These are phyloP conservation scores for Stromatinia cepivora DNA, from an alignment of 2,329 filamentous ascomycete genomes.

Conservation along the genomic window DNA sequence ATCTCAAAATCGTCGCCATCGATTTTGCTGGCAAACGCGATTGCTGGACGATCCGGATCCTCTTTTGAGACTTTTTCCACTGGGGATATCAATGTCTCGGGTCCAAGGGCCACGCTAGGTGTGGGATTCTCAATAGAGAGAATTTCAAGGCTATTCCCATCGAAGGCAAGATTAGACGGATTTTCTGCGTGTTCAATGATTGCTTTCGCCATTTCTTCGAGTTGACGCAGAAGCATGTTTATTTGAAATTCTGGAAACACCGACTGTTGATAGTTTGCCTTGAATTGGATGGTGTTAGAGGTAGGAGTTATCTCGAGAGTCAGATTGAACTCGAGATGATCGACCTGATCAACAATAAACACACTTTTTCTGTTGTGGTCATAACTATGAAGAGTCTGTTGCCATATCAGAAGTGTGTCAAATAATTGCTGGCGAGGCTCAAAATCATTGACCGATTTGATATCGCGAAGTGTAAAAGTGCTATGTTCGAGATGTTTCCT, in stretches of 20 bases:
- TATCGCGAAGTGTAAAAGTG: conserved; percentile 64
- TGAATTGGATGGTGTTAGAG: conserved; percentile 48
- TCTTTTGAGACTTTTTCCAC: conserved; percentile 38
- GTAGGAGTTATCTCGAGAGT: conserved; percentile 74
- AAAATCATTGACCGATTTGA: conserved; percentile 61
- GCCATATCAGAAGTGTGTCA: conserved; percentile 80
- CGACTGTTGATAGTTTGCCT: conserved; percentile 55
- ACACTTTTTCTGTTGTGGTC: conserved; percentile 46
- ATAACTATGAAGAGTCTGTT: conserved; percentile 63
- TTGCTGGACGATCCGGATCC: conserved; percentile 57
- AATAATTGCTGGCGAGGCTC: conserved; percentile 62
- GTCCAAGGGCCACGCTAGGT: conserved; percentile 25
- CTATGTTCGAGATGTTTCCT: conserved; percentile 65
- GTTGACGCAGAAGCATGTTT: conserved; percentile 57
- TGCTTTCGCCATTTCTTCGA: conserved; percentile 53
- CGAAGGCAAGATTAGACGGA: conserved; percentile 26
- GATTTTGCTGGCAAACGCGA: conserved; percentile 61
- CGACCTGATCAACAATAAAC: conserved; percentile 58
- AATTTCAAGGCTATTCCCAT: conserved; percentile 23
- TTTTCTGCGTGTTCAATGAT: conserved; percentile 40
- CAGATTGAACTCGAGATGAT: conserved; percentile 74
- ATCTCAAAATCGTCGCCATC: conserved; percentile 41
- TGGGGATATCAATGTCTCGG: conserved; percentile 34
- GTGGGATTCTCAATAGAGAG: conserved; percentile 38
- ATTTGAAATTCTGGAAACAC: conserved; percentile 58